phyloP scores from a whole-genome alignment of 108 stramenopile genomes.

The Phaeodactylum tricornutum region DNA sequence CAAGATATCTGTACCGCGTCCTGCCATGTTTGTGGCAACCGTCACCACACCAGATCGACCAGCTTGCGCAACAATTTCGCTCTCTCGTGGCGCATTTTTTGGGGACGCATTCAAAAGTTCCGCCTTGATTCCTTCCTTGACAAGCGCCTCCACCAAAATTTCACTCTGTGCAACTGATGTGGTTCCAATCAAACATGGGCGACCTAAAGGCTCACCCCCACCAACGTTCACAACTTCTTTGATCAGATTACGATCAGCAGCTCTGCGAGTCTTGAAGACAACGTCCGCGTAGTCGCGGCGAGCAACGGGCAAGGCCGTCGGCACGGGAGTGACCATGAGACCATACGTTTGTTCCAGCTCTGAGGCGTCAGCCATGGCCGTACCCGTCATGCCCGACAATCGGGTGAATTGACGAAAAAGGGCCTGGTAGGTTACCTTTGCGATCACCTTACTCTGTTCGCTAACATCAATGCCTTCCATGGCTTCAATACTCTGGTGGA shows the following conservation, averaged over 20 bases:
- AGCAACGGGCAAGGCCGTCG: slow-evolving; percentile 88
- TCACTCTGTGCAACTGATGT: slow-evolving; percentile 88
- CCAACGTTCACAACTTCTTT: slow-evolving; percentile 76
- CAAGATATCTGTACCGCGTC: slow-evolving; percentile 93
- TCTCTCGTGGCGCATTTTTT: slow-evolving; percentile 84
- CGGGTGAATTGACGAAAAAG: slow-evolving; percentile 88
- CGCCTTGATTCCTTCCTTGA: slow-evolving; percentile 71
- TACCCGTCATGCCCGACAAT: slow-evolving; percentile 92
- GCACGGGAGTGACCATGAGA: slow-evolving; percentile 73
- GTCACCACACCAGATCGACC: slow-evolving; percentile 90
- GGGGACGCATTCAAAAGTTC: slow-evolving; percentile 89
- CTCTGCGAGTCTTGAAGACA: slow-evolving; percentile 84
- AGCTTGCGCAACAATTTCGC: slow-evolving; percentile 92
- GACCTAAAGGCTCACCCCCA: slow-evolving; percentile 53
- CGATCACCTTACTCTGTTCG: slow-evolving; percentile 86
- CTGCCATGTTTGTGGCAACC: slow-evolving; percentile 96
- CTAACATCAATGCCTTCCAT: slow-evolving; percentile 87
- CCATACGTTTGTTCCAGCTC: slow-evolving; percentile 85
- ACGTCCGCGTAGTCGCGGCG: slow-evolving; percentile 91
- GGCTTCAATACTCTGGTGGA: slow-evolving; percentile 95
- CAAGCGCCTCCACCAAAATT: slow-evolving; percentile 59
- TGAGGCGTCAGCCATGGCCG: slow-evolving; percentile 79
- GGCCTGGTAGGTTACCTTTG: slow-evolving; percentile 93
- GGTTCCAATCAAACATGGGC: slow-evolving; percentile 92
- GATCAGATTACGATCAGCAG: slow-evolving; percentile 71